Evolutionary conservation across 106 monocot genomes (phyloP), one percentile per base, ranked within the genome.

Genomic region (Platanthera guangdongensis): DNA sequence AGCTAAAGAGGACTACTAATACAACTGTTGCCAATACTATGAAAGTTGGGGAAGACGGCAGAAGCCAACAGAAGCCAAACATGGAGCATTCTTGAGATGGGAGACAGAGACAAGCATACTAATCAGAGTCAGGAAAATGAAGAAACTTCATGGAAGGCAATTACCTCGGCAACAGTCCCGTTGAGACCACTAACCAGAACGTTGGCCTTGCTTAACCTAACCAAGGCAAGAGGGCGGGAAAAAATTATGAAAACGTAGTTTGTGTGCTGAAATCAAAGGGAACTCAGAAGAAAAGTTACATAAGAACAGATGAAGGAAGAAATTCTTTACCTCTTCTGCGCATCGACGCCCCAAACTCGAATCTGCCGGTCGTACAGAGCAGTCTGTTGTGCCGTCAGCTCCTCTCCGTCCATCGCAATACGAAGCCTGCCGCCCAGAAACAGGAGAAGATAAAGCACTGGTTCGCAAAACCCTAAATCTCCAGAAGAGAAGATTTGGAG

Each of bases 351-450:
- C 94, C 94, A 95, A 2, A 95, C 92, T 46, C 94, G 91, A 51
- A 93, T 97, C 86, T 97, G 96, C 47, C 93, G 90, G 54, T 97
- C 96, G 78, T 93, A 97, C 4, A 93, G 86, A 19, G 93, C 96
- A 0, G 93, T 96, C 78, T 97, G 87, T 74, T 97, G 93, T 52
- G 90, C 96, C 39, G 89, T 97, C 67, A 97, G 78, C 77, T 93
- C 93, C 79, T 89, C 94, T 13, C 83, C 92, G 14, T 83, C 83
- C 91, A 91, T 91, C 74, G 19, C 22, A 46, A 85, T 74, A 60
- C 76, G 68, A 28, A 79, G 51, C 30, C 79, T 87, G 79, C 62
- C 47, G 16, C 47, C 9, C 47, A n/a, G 16, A 70, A 70, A 70
- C 30, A 32, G 47, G 47, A 70, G 47, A 70, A 70, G 47, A 46